These are phyloP conservation scores for Brasilioporus rufonigricans DNA, from an alignment of 768 basidiomycete genomes.

Conservation along the genomic window DNA sequence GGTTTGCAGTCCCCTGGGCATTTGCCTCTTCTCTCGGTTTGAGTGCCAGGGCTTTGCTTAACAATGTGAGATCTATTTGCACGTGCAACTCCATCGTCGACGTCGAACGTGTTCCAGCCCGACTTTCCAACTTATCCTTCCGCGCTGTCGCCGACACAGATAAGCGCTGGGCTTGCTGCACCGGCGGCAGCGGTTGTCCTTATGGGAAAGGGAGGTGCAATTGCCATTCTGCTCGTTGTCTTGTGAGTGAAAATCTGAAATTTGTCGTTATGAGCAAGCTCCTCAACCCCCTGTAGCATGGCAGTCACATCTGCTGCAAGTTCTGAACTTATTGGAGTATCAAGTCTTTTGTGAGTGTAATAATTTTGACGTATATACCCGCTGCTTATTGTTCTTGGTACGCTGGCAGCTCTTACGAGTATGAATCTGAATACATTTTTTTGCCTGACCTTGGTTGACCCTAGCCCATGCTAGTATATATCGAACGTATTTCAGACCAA, in stretches of 20 bases:
- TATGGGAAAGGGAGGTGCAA: conserved; percentile 44
- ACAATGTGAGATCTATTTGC: conserved; percentile 22
- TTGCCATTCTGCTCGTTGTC: conserved; percentile 43
- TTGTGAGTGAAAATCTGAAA: conserved; percentile 28
- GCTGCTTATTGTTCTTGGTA: neutral
- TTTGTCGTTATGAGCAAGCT: too few relatives aligned
- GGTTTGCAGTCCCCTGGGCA: too few relatives aligned
- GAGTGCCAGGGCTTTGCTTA: conserved; percentile 37
- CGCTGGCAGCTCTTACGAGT: conserved; percentile 45
- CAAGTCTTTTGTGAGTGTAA: conserved; percentile 40
- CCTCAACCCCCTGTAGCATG: conserved; percentile 32
- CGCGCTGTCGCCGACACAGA: conserved; percentile 34
- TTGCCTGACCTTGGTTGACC: neutral
- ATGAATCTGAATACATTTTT: neutral
- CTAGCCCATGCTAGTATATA: conserved; percentile 27
- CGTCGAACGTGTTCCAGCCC: conserved; percentile 31
- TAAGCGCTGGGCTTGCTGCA: conserved; percentile 44
- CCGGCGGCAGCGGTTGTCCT: conserved; percentile 46
- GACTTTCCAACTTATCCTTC: conserved; percentile 53
- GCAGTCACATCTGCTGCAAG: conserved; percentile 47
- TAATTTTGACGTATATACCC: neutral
- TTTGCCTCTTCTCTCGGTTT: conserved; percentile 49
- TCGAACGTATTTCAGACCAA: conserved; percentile 38
- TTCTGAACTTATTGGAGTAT: conserved; percentile 46
- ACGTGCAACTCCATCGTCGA: neutral